Conservation (phyloP, 2,329 filamentous ascomycete species). For the Teratosphaeria pseudoeucalypti region DNA sequence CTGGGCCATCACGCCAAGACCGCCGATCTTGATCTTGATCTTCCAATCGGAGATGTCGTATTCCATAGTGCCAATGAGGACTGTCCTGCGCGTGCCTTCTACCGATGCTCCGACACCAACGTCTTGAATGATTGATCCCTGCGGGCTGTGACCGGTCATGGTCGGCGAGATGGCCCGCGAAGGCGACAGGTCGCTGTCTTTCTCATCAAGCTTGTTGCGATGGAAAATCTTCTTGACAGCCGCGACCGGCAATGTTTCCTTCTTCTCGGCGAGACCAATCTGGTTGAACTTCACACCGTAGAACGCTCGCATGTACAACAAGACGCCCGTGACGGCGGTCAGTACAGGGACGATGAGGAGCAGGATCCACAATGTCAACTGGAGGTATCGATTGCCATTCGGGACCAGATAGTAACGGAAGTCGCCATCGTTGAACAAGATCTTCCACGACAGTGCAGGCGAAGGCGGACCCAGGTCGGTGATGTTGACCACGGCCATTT, state of each 20-base stretch:
- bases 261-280: slow-evolving; percentile 44
- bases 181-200: slow-evolving; percentile 8
- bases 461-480: slow-evolving; percentile 42
- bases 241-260: slow-evolving; percentile 23
- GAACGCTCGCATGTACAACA: slow-evolving; percentile 50
- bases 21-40: slow-evolving; percentile 63
- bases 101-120: slow-evolving; percentile 16
- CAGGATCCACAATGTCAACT: slow-evolving; percentile 46
- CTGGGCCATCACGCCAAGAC: slow-evolving; percentile 60
- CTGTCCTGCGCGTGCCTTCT: slow-evolving; percentile 35
- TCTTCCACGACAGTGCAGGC: slow-evolving; percentile 46
- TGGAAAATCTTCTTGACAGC: slow-evolving; percentile 13
- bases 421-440: slow-evolving; percentile 46
- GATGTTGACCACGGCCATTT: slow-evolving; percentile 48
- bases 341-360: slow-evolving; percentile 44
- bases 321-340: slow-evolving; percentile 41
- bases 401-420: slow-evolving; percentile 44
- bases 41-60: slow-evolving; percentile 62
- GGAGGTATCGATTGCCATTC: slow-evolving; percentile 42
- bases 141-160: slow-evolving; percentile 3
- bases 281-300: slow-evolving; percentile 55
- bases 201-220: slow-evolving; percentile 16
- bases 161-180: slow-evolving; percentile 8
- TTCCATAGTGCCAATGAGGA: slow-evolving; percentile 61
- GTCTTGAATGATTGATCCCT: slow-evolving; percentile 14